Base-by-base conservation (phyloP, 306 rosid species). In the cucumber (Cucumis sativus) region DNA sequence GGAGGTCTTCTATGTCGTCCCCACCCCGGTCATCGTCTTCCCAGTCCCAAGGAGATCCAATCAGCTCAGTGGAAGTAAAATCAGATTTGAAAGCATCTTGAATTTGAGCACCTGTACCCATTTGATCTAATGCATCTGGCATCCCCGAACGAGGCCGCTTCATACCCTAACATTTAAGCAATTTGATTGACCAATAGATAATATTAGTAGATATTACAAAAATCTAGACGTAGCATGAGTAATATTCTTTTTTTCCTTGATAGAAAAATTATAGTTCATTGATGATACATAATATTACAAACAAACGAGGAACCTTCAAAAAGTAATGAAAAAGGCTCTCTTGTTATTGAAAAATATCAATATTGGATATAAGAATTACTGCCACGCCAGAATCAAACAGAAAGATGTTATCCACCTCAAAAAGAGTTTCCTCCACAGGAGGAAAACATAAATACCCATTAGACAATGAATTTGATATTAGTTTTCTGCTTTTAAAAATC, bases 11-110 rank as follows among this genome's bases (percentile, higher is more conserved):
- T 75, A 95, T 95, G 86, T 92, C 97, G 73, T 82, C 97, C 72
- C 55, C 77, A 78, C 88, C 97, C 80, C 86, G 87, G 43, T 92
- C 97, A 68, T 90, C 97, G 17, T 85, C 94, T 79, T 89, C 97
- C 97, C 97, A 95, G 83, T 92, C 97, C 98, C 97, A 95, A 39
- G 74, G 84, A 82, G 96, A 90, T 81, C 87, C 96, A 80, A 84
- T 85, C 76, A 87, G 88, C 80, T 89, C 95, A 84, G 86, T 72
- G 74, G 98, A 90, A 85, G 89, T 90, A 89, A 85, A 85, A 79
- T 90, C 95, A 79, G 98, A 88, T 82, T 88, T 90, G 85, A 82
- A 89, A 10, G 88, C 87, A 83, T 87, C 96, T 83, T 86, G 97
- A 80, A 81, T 64, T 40, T 89, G 86, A 81, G 79, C 86, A 88